Conservation (phyloP, 2,329 filamentous ascomycete species). For the Trichophyton equinum region DNA sequence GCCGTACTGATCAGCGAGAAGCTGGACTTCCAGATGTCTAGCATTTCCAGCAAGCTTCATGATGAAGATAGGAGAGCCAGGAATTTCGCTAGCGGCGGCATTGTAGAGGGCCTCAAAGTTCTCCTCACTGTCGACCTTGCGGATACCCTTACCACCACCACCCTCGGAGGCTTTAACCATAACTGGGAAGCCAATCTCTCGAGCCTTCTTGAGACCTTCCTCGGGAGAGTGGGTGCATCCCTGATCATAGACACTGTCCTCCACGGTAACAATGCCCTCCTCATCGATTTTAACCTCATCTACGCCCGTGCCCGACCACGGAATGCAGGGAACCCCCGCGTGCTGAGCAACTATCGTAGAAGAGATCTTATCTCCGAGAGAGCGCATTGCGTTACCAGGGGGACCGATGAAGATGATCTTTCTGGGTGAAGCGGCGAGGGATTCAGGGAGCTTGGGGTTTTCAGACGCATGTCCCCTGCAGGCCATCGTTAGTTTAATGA, state of each 20-base stretch:
- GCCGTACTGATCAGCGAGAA: conserved; percentile 96
- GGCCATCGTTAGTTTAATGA: conserved; percentile 8
- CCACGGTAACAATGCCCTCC: conserved; percentile 81
- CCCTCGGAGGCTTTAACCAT: conserved; percentile 99
- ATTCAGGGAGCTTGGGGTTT: conserved; percentile 95
- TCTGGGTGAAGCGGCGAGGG: conserved; percentile 86
- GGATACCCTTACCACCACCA: conserved; percentile 97
- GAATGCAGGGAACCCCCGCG: conserved; percentile 89
- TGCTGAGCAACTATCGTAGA: conserved; percentile 98
- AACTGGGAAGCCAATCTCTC: conserved; percentile 90
- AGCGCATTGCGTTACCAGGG: conserved; percentile 95
- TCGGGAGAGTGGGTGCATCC: conserved; percentile 83
- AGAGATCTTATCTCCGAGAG: conserved; percentile 97
- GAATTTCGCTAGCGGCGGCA: conserved; percentile 92
- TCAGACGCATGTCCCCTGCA: conserved; percentile 89
- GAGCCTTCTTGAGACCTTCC: conserved; percentile 77
- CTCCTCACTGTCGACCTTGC: conserved; percentile 77
- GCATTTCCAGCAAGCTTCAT: conserved; percentile 99
- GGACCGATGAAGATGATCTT: conserved; percentile 99
- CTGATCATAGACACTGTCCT: conserved; percentile 71
- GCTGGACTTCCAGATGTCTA: conserved; percentile 90
- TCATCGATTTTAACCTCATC: conserved; percentile 65
- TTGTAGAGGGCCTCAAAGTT: conserved; percentile 82
- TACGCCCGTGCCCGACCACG: conserved; percentile 96
- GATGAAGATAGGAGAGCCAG: conserved; percentile 98